Percentiles rank a stretch among this genome's conserved stretches.
Conservation (phyloP, 1,139 yeast species). For the Maudiozyma humilis region DNA sequence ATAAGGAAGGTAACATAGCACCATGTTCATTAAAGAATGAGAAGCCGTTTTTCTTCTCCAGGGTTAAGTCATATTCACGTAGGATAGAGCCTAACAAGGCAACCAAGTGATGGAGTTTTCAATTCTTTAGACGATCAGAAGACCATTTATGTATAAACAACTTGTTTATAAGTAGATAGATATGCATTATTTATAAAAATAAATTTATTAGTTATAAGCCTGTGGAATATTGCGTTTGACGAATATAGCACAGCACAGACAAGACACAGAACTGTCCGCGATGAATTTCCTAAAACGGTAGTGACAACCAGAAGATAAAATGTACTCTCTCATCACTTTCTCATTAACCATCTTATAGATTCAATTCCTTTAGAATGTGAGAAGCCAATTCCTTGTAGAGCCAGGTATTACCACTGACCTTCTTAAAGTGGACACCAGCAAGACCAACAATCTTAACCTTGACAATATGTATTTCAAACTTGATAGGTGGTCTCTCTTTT, state of each 20-base stretch:
- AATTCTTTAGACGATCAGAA: background rate
- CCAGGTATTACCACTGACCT: constrained; percentile 91
- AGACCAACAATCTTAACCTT: constrained; percentile 88
- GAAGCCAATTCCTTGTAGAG: constrained; percentile 85
- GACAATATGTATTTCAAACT: constrained; percentile 60
- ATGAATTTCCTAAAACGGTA: too few relatives aligned
- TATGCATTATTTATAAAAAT: constrained; percentile 1
- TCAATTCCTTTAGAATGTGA: constrained; percentile 70
- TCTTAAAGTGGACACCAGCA: constrained; percentile 92
- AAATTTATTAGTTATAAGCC: background rate
- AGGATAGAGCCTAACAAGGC: background rate
- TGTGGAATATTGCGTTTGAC: background rate
- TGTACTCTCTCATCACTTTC: background rate
- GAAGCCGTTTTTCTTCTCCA: constrained; percentile 63
- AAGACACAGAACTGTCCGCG: too few relatives aligned
- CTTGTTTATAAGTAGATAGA: background rate
- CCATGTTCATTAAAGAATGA: constrained; percentile 59
- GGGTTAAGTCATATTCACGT: constrained; percentile 36
- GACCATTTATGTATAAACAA: background rate
- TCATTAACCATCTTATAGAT: constrained; percentile 35
- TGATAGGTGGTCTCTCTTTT: constrained; percentile 37
- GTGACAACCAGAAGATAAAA: background rate
- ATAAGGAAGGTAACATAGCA: constrained; percentile 48
- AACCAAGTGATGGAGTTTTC: background rate
- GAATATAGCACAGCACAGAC: too few relatives aligned